phyloP scores from a whole-genome alignment of 2,329 filamentous ascomycete species.

The Bimuria novae-zelandiae region DNA sequence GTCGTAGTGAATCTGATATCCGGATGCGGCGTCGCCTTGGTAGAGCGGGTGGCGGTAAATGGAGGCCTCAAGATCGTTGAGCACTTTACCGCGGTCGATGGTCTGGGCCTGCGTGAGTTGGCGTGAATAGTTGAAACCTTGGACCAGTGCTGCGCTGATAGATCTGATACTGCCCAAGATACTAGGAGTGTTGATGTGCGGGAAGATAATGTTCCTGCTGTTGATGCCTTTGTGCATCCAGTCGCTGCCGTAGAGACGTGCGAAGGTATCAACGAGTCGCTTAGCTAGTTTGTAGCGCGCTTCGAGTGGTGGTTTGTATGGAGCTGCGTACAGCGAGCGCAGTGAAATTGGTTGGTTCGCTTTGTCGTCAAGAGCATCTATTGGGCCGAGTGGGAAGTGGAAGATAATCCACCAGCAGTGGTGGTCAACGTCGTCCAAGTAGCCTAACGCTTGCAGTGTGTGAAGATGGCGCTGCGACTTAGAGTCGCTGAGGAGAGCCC shows the following conservation, averaged over 20 bases:
- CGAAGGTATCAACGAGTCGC: conserved; percentile 10
- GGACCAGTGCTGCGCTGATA: conserved; percentile 5
- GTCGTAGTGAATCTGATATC: conserved; percentile 17
- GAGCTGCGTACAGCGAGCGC: background rate
- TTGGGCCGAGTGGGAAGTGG: conserved; percentile 8
- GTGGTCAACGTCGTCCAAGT: conserved; percentile 8
- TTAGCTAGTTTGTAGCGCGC: conserved; percentile 8
- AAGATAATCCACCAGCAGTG: conserved; percentile 17
- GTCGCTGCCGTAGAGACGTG: conserved; percentile 7
- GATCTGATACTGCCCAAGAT: background rate
- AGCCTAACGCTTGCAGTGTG: conserved; percentile 9
- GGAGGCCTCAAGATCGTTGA: conserved; percentile 7
- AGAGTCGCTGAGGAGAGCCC: conserved; percentile 1
- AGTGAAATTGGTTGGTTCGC: conserved; percentile 4
- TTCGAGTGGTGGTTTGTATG: conserved; percentile 7
- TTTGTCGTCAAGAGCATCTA: background rate
- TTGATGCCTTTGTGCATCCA: conserved; percentile 17
- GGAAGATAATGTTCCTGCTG: conserved; percentile 15
- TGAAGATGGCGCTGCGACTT: conserved; percentile 1
- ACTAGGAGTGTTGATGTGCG: background rate
- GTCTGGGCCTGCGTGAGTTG: conserved; percentile 7
- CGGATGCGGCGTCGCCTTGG: conserved; percentile 12
- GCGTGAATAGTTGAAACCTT: conserved; percentile 14
- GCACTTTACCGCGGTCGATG: conserved; percentile 6
- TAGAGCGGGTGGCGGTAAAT: conserved; percentile 15